Percentiles rank a stretch among this genome's conserved stretches.
Conservation (phyloP, 495 filamentous ascomycete genomes). For the Aspergillus conjunctus region DNA sequence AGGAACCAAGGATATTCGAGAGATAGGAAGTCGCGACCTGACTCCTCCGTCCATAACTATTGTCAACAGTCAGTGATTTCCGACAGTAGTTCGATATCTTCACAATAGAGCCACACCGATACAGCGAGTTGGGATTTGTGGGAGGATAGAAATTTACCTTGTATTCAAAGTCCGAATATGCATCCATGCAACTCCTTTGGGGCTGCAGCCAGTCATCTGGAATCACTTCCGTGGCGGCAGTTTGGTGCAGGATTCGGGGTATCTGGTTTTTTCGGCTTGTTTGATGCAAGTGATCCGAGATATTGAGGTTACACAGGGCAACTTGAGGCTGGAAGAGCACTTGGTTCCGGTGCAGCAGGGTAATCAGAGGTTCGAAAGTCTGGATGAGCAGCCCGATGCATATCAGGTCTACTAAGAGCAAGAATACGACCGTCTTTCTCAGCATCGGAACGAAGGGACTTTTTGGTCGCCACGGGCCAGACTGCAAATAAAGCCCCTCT, state of each 20-base stretch:
- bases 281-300: not conserved
- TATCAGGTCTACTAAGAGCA: not conserved
- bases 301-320: not conserved
- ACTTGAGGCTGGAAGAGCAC: not conserved
- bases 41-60: conserved; percentile 67
- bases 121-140: not conserved
- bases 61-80: not conserved
- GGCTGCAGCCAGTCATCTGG: not conserved
- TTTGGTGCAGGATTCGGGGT: not conserved
- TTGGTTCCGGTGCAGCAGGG: not conserved
- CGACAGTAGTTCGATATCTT: not conserved
- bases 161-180: not conserved
- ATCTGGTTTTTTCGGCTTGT: not conserved
- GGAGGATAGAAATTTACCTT: not conserved
- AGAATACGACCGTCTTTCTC: not conserved
- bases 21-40: conserved; percentile 60
- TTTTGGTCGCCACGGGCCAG: not conserved
- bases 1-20: conserved; percentile 67
- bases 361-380: not conserved
- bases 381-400: not conserved
- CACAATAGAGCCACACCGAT: too few species aligned
- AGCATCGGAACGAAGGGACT: too few species aligned
- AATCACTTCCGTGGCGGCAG: not conserved
- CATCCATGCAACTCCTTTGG: not conserved
- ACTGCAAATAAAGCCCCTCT: not conserved